phyloP scores from a whole-genome alignment of 768 basidiomycete genomes.

The Amanita exitialis region DNA sequence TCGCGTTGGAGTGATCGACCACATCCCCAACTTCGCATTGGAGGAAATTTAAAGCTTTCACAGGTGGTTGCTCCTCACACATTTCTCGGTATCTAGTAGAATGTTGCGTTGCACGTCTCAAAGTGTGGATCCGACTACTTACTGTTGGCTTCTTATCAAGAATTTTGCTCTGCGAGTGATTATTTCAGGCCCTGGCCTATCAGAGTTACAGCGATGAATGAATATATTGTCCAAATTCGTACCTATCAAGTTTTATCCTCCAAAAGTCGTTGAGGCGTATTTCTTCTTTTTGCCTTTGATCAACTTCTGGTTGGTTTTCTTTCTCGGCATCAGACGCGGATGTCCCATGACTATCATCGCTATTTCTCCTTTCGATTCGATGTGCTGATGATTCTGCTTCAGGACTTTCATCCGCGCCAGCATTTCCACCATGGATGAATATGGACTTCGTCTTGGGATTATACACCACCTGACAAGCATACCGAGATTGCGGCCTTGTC shows the following conservation, averaged over 20 bases:
- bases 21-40: constrained; percentile 60
- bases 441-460: constrained; percentile 43
- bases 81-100: constrained; percentile 67
- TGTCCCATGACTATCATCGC: constrained; percentile 3
- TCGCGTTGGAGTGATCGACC: constrained; percentile 56
- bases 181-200: constrained; percentile 52
- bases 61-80: constrained; percentile 50
- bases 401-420: constrained; percentile 24
- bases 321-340: constrained; percentile 10
- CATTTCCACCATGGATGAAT: constrained; percentile 75
- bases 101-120: neutral
- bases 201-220: neutral
- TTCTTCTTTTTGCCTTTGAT: constrained; percentile 27
- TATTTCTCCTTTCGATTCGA: constrained; percentile 3
- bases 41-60: constrained; percentile 63
- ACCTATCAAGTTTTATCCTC: constrained; percentile 64
- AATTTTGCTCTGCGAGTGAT: constrained; percentile 56
- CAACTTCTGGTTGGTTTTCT: neutral
- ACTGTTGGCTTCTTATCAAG: constrained; percentile 67
- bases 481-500: constrained; percentile 49
- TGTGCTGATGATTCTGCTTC: constrained; percentile 1
- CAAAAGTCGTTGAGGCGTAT: constrained; percentile 69
- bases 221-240: constrained; percentile 9
- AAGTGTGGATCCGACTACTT: constrained; percentile 14
- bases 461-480: constrained; percentile 75